Evolutionary conservation across 192 early-diverging fungal species (phyloP), one percentile per base, ranked within the genome.

Genomic region (Coemansia umbellata): DNA sequence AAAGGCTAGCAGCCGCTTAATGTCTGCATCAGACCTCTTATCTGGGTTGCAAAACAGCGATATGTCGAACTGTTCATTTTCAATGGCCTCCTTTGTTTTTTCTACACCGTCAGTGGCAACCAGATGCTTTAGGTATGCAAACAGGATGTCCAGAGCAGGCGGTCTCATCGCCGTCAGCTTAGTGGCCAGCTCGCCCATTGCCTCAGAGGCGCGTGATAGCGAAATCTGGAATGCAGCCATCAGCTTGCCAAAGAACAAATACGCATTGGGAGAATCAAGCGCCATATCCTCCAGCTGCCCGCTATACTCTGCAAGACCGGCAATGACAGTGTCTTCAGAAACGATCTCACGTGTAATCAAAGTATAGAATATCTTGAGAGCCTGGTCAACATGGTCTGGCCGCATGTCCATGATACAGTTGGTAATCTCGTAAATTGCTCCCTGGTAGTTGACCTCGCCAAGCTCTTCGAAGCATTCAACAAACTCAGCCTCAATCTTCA

Each of bases 261-360:
- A 85, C 9, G 82, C 84, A 35, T 82, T 72, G 17, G 89, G 89
- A 1, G 82, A 80, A 64, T 92, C 90, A 28, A 81, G 73, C 8
- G 82, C 80, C 35, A 88, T 68, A 54, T 94, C 92, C 32, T 87
- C 81, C 39, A 89, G 63, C 45, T 78, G 51, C 54, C 84, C 85
- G 54, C 77, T 60, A 22, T 71, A 74, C 35, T 77, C 74, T 28
- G 75, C 62, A 33, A 85, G 76, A 13, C 75, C 83, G 7, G 55
- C 58, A 28, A 87, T 71, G 31, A 82, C 63, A 14, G 73, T 57
- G 39, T 82, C 74, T 14, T 40, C 47, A 30, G 80, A 55, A n/a
- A 89, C 43, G 32, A 81, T 39, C 15, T 58, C 55, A 10, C 80
- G 64, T 4, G 43, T 18, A 15, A 60, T 26, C 47, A 90, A 65